phyloP scores from a whole-genome alignment of 176 grass and related monocot species.

The sorghum (Sorghum bicolor) region Sorghum_bicolor_NCBIv3 NC_012875.2:52705001-52705500 shows the following conservation, averaged over 20 bases:
- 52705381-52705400: not conserved
- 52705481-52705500: not conserved
- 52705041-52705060: conserved; percentile 69
- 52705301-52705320: conserved; percentile 3
- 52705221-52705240: conserved; percentile 67
- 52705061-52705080: conserved; percentile 54
- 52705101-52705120: conserved; percentile 83
- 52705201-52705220: conserved; percentile 72
- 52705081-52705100: conserved; percentile 54
- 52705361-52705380: not conserved
- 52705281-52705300: conserved; percentile 2
- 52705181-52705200: conserved; percentile 60
- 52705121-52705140: conserved; percentile 60
- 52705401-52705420: not conserved
- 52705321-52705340: conserved; percentile 17
- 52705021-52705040: conserved; percentile 54
- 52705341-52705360: not conserved
- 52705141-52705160: conserved; percentile 63
- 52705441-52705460: not conserved
- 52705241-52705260: conserved; percentile 31
- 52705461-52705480: not conserved
- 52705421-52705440: not conserved
- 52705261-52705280: conserved; percentile 18
- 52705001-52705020: conserved; percentile 60
- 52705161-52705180: conserved; percentile 69